phyloP scores from a whole-genome alignment of 2,329 filamentous ascomycete species.

The Microsporum audouinii region DNA sequence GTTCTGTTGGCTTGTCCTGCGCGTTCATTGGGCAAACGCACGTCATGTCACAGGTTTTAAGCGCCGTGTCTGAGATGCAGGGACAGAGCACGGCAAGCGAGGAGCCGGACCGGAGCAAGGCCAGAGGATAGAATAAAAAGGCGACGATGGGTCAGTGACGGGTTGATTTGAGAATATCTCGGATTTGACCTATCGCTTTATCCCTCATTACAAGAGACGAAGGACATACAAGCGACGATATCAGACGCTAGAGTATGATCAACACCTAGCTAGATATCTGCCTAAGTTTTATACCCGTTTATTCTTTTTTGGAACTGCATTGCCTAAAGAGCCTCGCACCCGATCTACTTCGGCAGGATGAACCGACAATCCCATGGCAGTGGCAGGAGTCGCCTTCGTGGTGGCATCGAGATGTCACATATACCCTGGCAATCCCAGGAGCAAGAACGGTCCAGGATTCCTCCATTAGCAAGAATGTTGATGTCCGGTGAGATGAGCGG shows the following conservation, averaged over 20 bases:
- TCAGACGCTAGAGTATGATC: too few species aligned
- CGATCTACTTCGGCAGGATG: background rate
- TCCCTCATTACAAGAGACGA: too few species aligned
- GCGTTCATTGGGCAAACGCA: background rate
- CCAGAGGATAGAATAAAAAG: background rate
- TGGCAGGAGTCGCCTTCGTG: background rate
- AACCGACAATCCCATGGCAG: background rate
- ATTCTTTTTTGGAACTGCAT: too few species aligned
- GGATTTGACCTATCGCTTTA: background rate
- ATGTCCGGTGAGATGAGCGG: slow-evolving; percentile 72
- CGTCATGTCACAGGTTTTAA: background rate
- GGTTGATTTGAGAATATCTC: background rate
- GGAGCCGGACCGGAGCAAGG: background rate
- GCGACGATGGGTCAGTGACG: too few species aligned
- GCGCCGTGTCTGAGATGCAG: background rate
- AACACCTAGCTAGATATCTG: too few species aligned
- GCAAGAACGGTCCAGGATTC: slow-evolving; percentile 64
- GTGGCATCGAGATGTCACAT: slow-evolving; percentile 1
- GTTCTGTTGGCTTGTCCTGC: background rate
- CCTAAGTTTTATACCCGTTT: too few species aligned
- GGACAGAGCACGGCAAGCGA: background rate
- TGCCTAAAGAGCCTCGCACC: background rate
- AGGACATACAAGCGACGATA: too few species aligned
- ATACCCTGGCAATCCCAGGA: background rate
- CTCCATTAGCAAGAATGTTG: slow-evolving; percentile 69